Conservation (phyloP, 148 eudicot genomes). For the Rhododendron mucronatum region DNA sequence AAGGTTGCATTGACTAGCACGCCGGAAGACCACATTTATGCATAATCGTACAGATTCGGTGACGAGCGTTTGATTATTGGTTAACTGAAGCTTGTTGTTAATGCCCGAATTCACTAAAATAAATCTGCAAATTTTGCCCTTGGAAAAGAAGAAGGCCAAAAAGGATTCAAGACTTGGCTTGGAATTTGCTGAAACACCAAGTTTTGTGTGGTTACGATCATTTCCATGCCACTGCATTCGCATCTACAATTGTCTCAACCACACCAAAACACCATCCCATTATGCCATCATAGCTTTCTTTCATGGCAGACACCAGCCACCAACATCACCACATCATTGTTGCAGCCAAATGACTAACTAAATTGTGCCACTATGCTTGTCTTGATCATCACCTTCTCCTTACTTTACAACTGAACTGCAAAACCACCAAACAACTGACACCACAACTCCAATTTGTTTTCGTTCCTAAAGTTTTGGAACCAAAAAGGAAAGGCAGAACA, state of each 20-base stretch:
- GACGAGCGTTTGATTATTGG: not conserved
- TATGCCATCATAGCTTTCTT: not conserved
- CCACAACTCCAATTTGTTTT: not conserved
- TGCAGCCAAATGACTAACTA: not conserved
- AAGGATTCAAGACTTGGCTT: not conserved
- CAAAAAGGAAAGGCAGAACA: not conserved
- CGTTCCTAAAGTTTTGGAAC: not conserved
- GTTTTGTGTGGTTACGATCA: not conserved
- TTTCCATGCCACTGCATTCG: too few relatives aligned
- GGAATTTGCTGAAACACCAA: not conserved
- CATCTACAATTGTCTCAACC: too few relatives aligned
- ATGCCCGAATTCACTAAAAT: not conserved
- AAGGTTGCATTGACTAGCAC: not conserved
- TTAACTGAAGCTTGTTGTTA: not conserved
- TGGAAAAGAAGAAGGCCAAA: not conserved
- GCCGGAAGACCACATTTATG: not conserved
- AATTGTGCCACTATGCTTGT: not conserved
- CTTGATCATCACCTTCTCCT: not conserved
- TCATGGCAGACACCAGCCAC: not conserved
- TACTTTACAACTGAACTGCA: not conserved
- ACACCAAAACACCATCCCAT: not conserved
- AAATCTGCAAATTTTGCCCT: not conserved
- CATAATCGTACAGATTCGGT: not conserved
- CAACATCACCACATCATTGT: not conserved
- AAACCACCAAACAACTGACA: not conserved